Evolutionary conservation across 108 stramenopile genomes (phyloP), one percentile per base, ranked within the genome.

Genomic region (Cyclotella atomus): DNA sequence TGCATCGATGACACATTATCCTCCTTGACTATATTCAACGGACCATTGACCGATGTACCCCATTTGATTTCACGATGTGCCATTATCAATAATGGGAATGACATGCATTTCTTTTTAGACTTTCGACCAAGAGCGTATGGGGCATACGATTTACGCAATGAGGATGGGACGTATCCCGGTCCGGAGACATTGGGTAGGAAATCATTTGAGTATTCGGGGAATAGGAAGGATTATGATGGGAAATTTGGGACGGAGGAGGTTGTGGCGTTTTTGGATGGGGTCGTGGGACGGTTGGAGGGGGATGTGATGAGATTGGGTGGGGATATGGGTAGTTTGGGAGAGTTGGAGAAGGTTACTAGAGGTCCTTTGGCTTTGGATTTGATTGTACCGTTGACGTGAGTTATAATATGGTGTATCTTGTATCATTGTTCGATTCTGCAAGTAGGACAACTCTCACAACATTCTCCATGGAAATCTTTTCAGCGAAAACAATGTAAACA

Each of bases 91-190:
- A 81, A 62, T 17, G 74, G 32, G 12, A 29, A 32, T 30, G 29
- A 20, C 0, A 20, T 91, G 44, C 50, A 71, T 27, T 78, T 91
- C 20, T 75, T 61, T 41, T 52, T 91, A 29, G 92, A 94, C 68
- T 85, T 88, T 55, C 84, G 92, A 45, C 90, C 92, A n/a, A 75
- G 92, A 25, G 79, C 84, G 27, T 89, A 91, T 63, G 92, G 89
- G 14, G 90, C 85, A 12, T 89, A 91, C 54, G 92, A 94, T 70
- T 55, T 87, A 70, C 61, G 70, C 49, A 69, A 82, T 61, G 68
- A 60, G 0, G 82, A 82, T 52, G 90, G 92, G n/a, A 82, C 74
- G 3, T 93, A 89, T 69, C 92, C 92, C 2, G 89, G 87, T 24
- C 92, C 92, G 10, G 92, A 91, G 29, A 77, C 79, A 24, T 66